Base-by-base conservation (phyloP, 176 grass and related monocot genomes). In the Aegilops longissima region DNA sequence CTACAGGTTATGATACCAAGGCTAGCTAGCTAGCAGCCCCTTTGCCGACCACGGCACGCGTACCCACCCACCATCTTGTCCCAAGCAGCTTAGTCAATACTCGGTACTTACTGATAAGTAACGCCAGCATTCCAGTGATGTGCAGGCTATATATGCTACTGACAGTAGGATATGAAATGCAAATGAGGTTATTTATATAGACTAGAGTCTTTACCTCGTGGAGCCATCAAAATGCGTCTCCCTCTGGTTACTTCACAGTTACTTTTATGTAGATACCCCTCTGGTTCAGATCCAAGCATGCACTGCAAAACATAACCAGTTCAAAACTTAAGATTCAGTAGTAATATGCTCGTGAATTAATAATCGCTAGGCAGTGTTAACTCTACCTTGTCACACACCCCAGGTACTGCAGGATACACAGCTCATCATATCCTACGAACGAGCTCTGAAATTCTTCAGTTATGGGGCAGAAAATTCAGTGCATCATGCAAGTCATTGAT, bases 11-110 rank as follows among this genome's bases (percentile, higher is more conserved):
- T 18, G 83, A 86, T 64, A 42, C n/a, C 16, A 90, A 5, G 9
- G 36, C 29, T 17, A 8, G 72, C 29, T 17, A 8, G 72, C 47
- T 52, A 52, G 49, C 49, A 2, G 72, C 24, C 62, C 27, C 68
- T 59, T 59, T 49, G 84, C 84, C 85, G 84, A 82, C 79, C 72
- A 64, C n/a, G 47, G n/a, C 83, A 90, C 49, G 85, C 47, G 36
- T 73, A 86, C 78, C 71, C 78, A 86, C 58, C 78, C 24, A 29
- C 61, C 78, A 27, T 80, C 21, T 16, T 63, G 73, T 76, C 27
- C 45, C 14, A 54, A 76, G 14, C 30, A 76, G 16, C 25, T 18
- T 24, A 76, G 44, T 75, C 42, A 75, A 16, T 5, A 52, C 16
- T 52, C 54, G 1, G 13, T 29, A 51, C 42, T 49, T 51, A 76